These are phyloP conservation scores for Fusarium drepaniforme DNA, from an alignment of 2,329 filamentous ascomycete species.

Conservation along the genomic window DNA sequence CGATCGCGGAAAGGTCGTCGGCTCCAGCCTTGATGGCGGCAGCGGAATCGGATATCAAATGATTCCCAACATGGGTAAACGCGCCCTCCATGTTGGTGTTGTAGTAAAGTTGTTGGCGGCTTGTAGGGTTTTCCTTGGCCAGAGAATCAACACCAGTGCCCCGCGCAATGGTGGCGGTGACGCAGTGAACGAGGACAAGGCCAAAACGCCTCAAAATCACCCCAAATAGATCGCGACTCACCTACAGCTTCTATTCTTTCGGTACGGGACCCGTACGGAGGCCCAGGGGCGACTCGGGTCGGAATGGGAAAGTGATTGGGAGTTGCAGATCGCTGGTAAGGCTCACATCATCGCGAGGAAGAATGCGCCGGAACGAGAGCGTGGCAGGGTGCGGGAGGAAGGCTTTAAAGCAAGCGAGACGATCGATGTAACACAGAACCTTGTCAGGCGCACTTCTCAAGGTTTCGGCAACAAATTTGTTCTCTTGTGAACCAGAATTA, in stretches of 20 bases:
- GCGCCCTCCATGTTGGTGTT: slow-evolving; percentile 80
- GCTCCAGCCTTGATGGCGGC: slow-evolving; percentile 89
- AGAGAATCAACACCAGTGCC: slow-evolving; percentile 36
- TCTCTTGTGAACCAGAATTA: slow-evolving; percentile 46
- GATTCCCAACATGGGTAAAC: slow-evolving; percentile 89
- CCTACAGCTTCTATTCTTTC: slow-evolving; percentile 44
- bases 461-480: slow-evolving; percentile 37
- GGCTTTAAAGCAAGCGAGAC: slow-evolving; percentile 12
- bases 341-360: slow-evolving; percentile 56
- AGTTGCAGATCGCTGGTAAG: slow-evolving; percentile 46
- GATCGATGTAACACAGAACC: slow-evolving; percentile 6
- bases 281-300: slow-evolving; percentile 42
- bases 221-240: slow-evolving; percentile 37
- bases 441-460: slow-evolving; percentile 21
- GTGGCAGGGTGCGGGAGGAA: slow-evolving; percentile 26
- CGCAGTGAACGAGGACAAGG: slow-evolving; percentile 22
- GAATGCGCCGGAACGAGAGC: slow-evolving; percentile 34
- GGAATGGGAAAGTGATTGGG: slow-evolving; percentile 46
- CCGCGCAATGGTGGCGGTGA: slow-evolving; percentile 41
- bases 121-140: slow-evolving; percentile 45
- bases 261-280: slow-evolving; percentile 33
- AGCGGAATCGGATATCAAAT: slow-evolving; percentile 85
- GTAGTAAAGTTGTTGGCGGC: slow-evolving; percentile 35
- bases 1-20: slow-evolving; percentile 78
- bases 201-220: not conserved